Percentiles rank a stretch among this genome's conserved stretches.
Evolutionary conservation across 2,329 filamentous ascomycete species (phyloP).

Genomic region (Exophiala xenobiotica): DNA sequence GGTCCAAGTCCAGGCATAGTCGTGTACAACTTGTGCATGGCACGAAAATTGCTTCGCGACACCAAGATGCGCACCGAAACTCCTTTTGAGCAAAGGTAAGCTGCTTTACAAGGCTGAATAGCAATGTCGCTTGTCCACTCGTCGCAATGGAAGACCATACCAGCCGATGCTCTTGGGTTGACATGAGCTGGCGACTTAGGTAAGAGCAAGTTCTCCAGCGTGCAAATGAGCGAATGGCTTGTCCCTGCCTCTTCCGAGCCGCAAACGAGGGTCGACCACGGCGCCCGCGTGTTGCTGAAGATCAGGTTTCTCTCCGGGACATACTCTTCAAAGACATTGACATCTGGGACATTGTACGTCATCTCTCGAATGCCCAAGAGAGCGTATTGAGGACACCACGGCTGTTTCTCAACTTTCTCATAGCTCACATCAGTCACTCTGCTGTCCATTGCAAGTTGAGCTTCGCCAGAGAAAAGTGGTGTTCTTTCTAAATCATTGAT

Average conservation of each 20-base stretch:
- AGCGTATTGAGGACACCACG: too few relatives aligned
- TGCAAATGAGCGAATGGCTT: conserved; percentile 58
- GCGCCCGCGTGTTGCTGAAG: conserved; percentile 52
- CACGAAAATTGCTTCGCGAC: conserved; percentile 47
- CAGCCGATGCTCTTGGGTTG: conserved; percentile 53
- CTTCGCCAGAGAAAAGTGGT: too few relatives aligned
- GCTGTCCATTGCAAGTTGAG: too few relatives aligned
- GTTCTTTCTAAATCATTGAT: too few relatives aligned
- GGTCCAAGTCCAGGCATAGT: conserved; percentile 37
- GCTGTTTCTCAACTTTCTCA: too few relatives aligned
- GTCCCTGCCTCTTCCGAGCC: conserved; percentile 64
- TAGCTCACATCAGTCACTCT: too few relatives aligned
- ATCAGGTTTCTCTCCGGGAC: conserved; percentile 34
- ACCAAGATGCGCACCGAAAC: conserved; percentile 55
- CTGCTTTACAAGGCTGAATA: conserved; percentile 54
- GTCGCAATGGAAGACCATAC: conserved; percentile 66
- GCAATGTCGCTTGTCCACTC: conserved; percentile 46
- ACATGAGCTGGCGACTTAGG: conserved; percentile 55
- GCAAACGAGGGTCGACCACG: conserved; percentile 62
- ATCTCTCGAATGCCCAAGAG: too few relatives aligned
- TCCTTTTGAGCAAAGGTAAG: conserved; percentile 50
- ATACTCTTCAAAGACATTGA: too few relatives aligned
- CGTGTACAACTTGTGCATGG: conserved; percentile 45
- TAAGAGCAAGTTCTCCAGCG: conserved; percentile 50
- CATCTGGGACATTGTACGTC: too few relatives aligned